Conservation (phyloP, 176 grass and related monocot species). For the Bolboschoenus planiculmis region DNA sequence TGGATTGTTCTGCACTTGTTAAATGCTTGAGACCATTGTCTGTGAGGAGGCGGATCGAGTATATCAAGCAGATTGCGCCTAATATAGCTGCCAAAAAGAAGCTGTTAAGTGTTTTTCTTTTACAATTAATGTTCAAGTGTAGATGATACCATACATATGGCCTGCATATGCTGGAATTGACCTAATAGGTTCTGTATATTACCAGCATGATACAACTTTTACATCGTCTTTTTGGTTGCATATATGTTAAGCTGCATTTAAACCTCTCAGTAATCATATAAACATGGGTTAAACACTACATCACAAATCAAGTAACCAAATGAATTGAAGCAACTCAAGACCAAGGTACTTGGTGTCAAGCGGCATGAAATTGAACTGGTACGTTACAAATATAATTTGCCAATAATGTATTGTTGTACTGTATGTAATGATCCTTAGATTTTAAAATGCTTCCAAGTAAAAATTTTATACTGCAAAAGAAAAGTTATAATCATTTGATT, state of each 20-base stretch:
- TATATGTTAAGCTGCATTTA: background rate
- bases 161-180: background rate
- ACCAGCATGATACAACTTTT: background rate
- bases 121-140: background rate
- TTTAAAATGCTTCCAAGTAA: background rate
- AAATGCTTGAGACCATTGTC: conserved; percentile 64
- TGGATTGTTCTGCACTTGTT: conserved; percentile 72
- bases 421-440: background rate
- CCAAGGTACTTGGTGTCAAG: background rate
- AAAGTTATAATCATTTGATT: background rate
- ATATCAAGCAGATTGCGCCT: conserved; percentile 72
- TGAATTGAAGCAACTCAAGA: background rate
- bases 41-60: conserved; percentile 39
- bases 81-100: conserved; percentile 72
- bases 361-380: background rate
- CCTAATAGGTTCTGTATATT: conserved; percentile 2
- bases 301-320: background rate
- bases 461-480: background rate
- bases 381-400: background rate
- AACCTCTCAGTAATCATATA: background rate
- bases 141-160: background rate
- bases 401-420: too few species aligned
- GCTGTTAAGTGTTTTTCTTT: conserved; percentile 43
- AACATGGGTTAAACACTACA: background rate
- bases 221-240: background rate